A percentile compares a stretch with the other conserved stretches of the same genome.
Conservation (phyloP, 2,329 filamentous ascomycete species). For the Pyrenophora graminea region DNA sequence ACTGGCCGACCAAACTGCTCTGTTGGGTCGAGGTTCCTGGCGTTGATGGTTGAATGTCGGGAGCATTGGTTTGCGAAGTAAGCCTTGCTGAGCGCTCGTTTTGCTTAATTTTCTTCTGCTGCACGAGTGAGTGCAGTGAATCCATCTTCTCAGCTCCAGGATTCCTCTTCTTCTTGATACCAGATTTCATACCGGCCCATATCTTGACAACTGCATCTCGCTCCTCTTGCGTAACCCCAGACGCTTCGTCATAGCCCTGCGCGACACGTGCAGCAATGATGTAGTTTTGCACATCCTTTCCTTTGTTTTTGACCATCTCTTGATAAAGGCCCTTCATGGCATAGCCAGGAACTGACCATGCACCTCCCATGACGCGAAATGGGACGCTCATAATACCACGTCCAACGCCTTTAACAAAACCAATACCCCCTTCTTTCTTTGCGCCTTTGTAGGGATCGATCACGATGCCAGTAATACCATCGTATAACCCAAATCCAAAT, state of each 20-base stretch:
- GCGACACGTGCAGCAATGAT: conserved; percentile 76
- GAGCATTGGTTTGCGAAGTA: conserved; percentile 7
- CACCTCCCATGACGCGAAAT: conserved; percentile 76
- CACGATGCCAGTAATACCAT: conserved; percentile 79
- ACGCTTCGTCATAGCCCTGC: conserved; percentile 72
- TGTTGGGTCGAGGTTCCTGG: conserved; percentile 19
- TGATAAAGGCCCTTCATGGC: conserved; percentile 81
- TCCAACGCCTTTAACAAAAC: conserved; percentile 78
- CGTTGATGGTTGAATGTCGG: conserved; percentile 23
- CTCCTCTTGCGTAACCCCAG: conserved; percentile 60
- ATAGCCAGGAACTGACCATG: conserved; percentile 71
- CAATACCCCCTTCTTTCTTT: conserved; percentile 66
- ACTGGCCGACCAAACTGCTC: conserved; percentile 21
- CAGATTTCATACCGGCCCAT: conserved; percentile 65
- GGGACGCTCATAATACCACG: conserved; percentile 82
- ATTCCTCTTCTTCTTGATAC: conserved; percentile 63
- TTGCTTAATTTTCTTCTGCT: conserved; percentile 39
- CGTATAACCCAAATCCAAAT: conserved; percentile 76
- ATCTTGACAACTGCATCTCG: conserved; percentile 65
- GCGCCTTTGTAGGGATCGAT: conserved; percentile 75
- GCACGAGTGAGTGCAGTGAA: conserved; percentile 50
- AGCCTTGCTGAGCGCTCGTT: conserved; percentile 42
- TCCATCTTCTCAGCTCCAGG: conserved; percentile 56
- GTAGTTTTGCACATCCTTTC: conserved; percentile 74
- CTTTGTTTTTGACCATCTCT: conserved; percentile 72